Percentiles rank a stretch among this genome's conserved stretches.
phyloP scores from a whole-genome alignment of 2,329 filamentous ascomycete genomes.

The Stenocarpella maydis region DNA sequence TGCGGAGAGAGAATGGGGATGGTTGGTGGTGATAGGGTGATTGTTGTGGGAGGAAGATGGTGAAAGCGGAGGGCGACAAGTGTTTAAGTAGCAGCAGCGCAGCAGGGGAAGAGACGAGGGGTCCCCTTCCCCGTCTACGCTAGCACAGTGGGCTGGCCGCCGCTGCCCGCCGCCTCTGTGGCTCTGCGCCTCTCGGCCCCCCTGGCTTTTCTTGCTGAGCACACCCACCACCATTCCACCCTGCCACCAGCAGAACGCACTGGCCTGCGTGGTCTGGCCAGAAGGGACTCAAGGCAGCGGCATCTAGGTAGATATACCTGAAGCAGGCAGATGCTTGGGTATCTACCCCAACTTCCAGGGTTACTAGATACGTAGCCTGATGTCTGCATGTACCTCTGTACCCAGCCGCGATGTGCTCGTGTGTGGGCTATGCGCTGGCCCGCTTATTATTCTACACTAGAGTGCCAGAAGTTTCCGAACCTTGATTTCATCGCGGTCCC shows the following conservation, averaged over 20 bases:
- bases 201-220: not conserved
- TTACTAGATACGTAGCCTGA: no score
- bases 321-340: not conserved
- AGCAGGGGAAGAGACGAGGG: slow-evolving; percentile 27
- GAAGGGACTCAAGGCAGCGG: no score
- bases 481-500: not conserved
- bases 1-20: slow-evolving; percentile 12
- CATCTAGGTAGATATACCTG: no score
- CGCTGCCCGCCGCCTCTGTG: not conserved
- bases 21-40: slow-evolving; percentile 24
- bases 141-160: no score
- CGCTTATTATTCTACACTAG: slow-evolving; percentile 15
- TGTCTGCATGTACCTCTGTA: not conserved
- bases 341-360: no score
- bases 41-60: slow-evolving; percentile 2
- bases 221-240: not conserved
- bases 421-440: not conserved
- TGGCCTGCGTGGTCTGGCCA: not conserved
- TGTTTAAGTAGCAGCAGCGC: slow-evolving; percentile 22
- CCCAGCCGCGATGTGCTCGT: not conserved
- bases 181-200: slow-evolving; percentile 7
- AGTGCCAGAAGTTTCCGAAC: slow-evolving; percentile 6
- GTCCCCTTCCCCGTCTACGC: not conserved
- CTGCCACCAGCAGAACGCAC: not conserved
- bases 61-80: slow-evolving; percentile 11